Evolutionary conservation across 306 rosid genomes (phyloP).

Genomic region (Alnus glutinosa): DNA sequence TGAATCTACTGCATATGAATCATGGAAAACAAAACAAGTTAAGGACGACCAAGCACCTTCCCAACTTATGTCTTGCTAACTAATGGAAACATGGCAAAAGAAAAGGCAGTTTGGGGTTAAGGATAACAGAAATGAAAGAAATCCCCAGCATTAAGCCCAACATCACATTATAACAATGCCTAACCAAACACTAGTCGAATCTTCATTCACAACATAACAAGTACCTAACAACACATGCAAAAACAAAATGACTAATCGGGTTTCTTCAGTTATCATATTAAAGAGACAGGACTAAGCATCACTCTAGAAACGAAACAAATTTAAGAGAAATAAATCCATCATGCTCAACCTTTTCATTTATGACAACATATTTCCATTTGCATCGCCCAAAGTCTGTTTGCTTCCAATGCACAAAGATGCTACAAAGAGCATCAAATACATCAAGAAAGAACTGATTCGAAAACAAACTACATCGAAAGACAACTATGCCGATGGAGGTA

Average conservation of each 20-base stretch:
- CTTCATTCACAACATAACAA: not conserved
- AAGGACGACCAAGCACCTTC: not conserved
- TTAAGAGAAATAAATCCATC: conserved; percentile 4
- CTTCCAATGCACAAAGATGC: conserved; percentile 26
- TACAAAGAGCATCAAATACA: conserved; percentile 27
- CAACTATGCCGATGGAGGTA: conserved; percentile 24
- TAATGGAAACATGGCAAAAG: not conserved
- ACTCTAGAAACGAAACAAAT: conserved; percentile 16
- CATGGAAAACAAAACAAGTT: not conserved
- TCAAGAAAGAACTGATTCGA: conserved; percentile 17
- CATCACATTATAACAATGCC: not conserved
- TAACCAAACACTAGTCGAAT: not conserved
- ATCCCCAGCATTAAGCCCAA: not conserved
- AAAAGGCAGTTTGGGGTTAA: not conserved
- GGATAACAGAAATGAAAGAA: not conserved
- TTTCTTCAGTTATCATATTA: not conserved
- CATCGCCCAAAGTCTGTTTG: conserved; percentile 8
- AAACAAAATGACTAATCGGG: not conserved
- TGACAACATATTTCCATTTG: conserved; percentile 25
- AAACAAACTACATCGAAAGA: conserved; percentile 17
- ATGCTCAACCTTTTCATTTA: conserved; percentile 19
- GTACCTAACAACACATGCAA: not conserved
- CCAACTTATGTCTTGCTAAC: not conserved
- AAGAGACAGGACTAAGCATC: not conserved
- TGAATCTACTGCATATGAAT: not conserved